These are phyloP conservation scores for Acer yangbiense DNA, from an alignment of 345 rosid genomes.

Conservation along the genomic window DNA sequence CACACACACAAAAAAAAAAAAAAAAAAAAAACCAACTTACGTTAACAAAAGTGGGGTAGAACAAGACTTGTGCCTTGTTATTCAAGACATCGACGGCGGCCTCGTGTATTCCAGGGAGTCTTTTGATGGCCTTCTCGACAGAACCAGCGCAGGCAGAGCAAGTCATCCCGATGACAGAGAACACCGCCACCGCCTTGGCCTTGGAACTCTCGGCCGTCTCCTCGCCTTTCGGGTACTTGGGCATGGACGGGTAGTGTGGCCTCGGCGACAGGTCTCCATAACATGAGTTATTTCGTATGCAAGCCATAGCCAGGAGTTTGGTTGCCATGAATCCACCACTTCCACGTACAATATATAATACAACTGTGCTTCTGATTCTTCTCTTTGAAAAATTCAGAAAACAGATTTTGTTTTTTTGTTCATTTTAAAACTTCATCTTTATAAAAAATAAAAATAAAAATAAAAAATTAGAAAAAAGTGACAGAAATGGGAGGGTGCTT, in stretches of 20 bases:
- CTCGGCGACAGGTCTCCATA: slow-evolving; percentile 44
- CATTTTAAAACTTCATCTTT: no score
- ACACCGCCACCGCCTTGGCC: slow-evolving; percentile 43
- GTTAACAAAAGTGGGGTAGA: slow-evolving; percentile 55
- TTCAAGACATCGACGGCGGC: slow-evolving; percentile 78
- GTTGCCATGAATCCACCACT: slow-evolving; percentile 49
- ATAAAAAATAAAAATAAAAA: no score
- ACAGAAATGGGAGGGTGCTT: no score
- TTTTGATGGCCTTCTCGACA: slow-evolving; percentile 83
- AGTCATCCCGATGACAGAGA: slow-evolving; percentile 75
- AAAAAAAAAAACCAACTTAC: slow-evolving; percentile 39
- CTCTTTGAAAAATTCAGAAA: no score
- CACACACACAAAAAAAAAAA: no score
- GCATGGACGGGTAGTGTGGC: slow-evolving; percentile 68
- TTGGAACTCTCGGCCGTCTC: slow-evolving; percentile 28
- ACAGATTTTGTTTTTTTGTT: no score
- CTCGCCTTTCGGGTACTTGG: slow-evolving; percentile 56
- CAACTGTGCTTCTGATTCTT: no score
- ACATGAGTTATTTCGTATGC: slow-evolving; percentile 46
- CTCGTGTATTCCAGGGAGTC: slow-evolving; percentile 77
- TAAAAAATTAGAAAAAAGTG: no score
- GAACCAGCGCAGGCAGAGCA: slow-evolving; percentile 96
- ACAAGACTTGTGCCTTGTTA: slow-evolving; percentile 64
- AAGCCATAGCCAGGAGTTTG: slow-evolving; percentile 61
- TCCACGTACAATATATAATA: no score